Base-by-base conservation (phyloP, 2,329 filamentous ascomycete species). In the Arthroderma sp. region DNA sequence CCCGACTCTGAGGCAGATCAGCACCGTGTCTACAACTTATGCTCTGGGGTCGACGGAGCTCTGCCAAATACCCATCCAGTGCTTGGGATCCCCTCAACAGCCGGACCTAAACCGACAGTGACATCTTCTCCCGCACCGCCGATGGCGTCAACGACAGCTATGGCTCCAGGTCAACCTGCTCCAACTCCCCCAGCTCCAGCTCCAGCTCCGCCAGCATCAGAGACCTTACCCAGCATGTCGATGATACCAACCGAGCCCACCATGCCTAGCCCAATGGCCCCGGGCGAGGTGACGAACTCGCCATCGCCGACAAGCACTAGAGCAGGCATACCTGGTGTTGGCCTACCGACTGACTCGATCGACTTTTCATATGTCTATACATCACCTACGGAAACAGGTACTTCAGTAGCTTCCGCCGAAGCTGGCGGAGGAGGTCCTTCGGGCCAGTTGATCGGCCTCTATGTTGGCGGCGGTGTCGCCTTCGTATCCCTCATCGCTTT, bases 51-150 rank as follows among this genome's bases (percentile, higher is more conserved):
- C 58, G 64, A 69, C 2, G 70, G 70, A 54, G 81, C 82, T 4
- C 70, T 79, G 31, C 70, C 74, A n/a, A 79, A 79, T 56, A 85
- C 82, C 4, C 81, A 84, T 66, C 85, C 58, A 4, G 56, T 31
- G 3, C 51, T 62, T 38, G 58, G 55, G 28, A 55, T 56, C 23
- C 61, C 60, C n/a, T 17, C 61, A 41, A 52, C 62, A 52, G 41
- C 62, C 9, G 56, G 58, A 25, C 54, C 60, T 43, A 56, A 59
- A 21, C 56, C 64, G n/a, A 51, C 61, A 31, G 43, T 58, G 17
- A 56, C 61, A 21, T 53, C 61, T 38, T 28, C 28, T 17, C 21
- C n/a, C 4, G 28, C 8, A 25, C 47, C 59, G 2, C 23, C 44
- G 6, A 41, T 55, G 51, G 25, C 37, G 21, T 39, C 56, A 17